These are phyloP conservation scores for Penicillium sp. DNA, from an alignment of 2,329 filamentous ascomycete genomes.

Conservation along the genomic window DNA sequence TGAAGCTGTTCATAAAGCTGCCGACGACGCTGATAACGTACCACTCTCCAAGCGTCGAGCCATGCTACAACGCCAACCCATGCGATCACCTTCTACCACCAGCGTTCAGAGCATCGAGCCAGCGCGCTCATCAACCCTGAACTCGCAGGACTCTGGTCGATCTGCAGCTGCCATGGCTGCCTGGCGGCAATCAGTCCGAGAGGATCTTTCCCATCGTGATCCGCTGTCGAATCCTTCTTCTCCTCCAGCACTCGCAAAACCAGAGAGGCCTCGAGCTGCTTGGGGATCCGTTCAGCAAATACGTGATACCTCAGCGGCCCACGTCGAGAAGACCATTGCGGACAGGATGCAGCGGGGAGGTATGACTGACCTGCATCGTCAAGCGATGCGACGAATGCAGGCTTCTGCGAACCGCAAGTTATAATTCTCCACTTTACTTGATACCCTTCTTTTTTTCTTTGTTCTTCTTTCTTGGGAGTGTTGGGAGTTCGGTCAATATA, in stretches of 20 bases:
- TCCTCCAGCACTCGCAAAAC: constrained; percentile 35
- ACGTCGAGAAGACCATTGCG: constrained; percentile 66
- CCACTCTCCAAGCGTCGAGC: constrained; percentile 69
- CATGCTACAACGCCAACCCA: constrained; percentile 60
- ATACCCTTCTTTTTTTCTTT: constrained; percentile 16
- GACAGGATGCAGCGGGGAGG: constrained; percentile 75
- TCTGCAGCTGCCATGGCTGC: constrained; percentile 62
- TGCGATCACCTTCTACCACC: constrained; percentile 54
- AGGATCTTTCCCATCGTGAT: constrained; percentile 56
- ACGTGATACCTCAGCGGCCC: constrained; percentile 59
- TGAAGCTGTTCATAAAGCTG: constrained; percentile 1
- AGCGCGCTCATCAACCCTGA: constrained; percentile 12
- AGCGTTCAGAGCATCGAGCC: constrained; percentile 36
- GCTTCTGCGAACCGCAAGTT: constrained; percentile 51
- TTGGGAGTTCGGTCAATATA: not conserved
- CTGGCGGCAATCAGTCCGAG: constrained; percentile 67
- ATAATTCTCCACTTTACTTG: constrained; percentile 15
- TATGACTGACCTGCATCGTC: constrained; percentile 74
- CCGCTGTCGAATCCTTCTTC: constrained; percentile 33
- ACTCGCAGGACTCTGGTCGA: constrained; percentile 19
- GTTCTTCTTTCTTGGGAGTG: constrained; percentile 12
- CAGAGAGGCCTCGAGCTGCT: constrained; percentile 64
- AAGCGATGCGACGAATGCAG: constrained; percentile 81
- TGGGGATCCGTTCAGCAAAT: constrained; percentile 62
- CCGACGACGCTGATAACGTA: constrained; percentile 64